A percentile compares a stretch with the other conserved stretches of the same genome.
Evolutionary conservation across 768 basidiomycete genomes (phyloP).

Genomic region (Auricularia sp.): DNA sequence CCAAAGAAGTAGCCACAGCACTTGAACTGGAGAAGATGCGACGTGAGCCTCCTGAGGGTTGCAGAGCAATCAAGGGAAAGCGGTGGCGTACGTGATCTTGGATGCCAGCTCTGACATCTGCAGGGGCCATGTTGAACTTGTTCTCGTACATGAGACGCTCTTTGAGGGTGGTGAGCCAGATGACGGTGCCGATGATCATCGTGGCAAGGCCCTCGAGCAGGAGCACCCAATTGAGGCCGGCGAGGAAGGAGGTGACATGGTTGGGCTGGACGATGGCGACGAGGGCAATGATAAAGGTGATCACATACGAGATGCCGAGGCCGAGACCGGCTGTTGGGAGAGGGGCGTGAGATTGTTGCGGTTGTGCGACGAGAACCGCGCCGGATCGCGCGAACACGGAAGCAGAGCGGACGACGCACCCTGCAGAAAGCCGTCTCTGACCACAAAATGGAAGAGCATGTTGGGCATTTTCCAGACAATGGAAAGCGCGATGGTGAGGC

Average conservation of each 20-base stretch:
- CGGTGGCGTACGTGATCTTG: slow-evolving; percentile 57
- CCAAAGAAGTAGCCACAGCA: slow-evolving; percentile 76
- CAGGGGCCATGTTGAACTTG: slow-evolving; percentile 40
- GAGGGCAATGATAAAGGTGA: slow-evolving; percentile 63
- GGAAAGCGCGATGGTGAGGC: slow-evolving; percentile 53
- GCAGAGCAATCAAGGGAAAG: not conserved
- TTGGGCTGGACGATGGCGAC: slow-evolving; percentile 60
- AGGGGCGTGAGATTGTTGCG: not conserved
- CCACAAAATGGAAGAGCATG: slow-evolving; percentile 63
- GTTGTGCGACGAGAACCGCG: slow-evolving; percentile 4
- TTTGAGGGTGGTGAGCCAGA: slow-evolving; percentile 76
- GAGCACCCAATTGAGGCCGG: slow-evolving; percentile 67
- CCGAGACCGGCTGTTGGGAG: slow-evolving; percentile 49
- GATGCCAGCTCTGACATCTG: slow-evolving; percentile 40
- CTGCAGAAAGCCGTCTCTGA: slow-evolving; percentile 46
- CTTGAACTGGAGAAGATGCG: slow-evolving; percentile 39
- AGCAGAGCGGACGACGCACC: slow-evolving; percentile 32
- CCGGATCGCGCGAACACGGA: slow-evolving; percentile 12
- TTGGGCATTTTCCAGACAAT: slow-evolving; percentile 60
- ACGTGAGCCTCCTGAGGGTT: slow-evolving; percentile 1
- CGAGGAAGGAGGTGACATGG: slow-evolving; percentile 58
- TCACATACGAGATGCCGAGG: slow-evolving; percentile 53
- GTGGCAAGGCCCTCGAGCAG: slow-evolving; percentile 52
- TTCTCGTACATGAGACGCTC: slow-evolving; percentile 58
- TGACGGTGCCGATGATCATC: slow-evolving; percentile 52